These are phyloP conservation scores for Aspergillus spinulosporus DNA, from an alignment of 2,329 filamentous ascomycete genomes.

Conservation along the genomic window DNA sequence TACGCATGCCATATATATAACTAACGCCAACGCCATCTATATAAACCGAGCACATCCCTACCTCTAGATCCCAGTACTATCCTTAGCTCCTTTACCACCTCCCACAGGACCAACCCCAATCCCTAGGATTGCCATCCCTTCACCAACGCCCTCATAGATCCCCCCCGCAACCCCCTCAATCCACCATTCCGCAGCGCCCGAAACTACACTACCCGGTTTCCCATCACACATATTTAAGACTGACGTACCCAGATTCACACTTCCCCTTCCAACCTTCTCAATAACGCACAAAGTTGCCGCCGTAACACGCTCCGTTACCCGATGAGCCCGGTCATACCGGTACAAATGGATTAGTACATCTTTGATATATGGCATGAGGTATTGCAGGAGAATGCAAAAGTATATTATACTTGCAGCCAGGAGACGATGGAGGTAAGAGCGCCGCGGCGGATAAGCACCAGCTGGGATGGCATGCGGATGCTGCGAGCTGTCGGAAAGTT, in stretches of 20 bases:
- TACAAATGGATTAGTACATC: constrained; percentile 56
- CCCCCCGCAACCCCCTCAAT: constrained; percentile 65
- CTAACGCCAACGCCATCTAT: neutral
- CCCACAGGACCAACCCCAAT: constrained; percentile 14
- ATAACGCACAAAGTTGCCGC: constrained; percentile 54
- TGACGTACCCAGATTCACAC: constrained; percentile 54
- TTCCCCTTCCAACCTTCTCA: constrained; percentile 54
- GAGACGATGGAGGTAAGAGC: constrained; percentile 59
- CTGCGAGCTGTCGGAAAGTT: neutral
- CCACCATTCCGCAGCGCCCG: constrained; percentile 60
- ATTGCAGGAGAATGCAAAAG: constrained; percentile 60
- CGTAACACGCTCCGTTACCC: constrained; percentile 61
- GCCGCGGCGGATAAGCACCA: neutral
- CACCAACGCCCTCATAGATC: constrained; percentile 62
- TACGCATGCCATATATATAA: too few species aligned
- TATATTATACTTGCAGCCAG: constrained; percentile 60
- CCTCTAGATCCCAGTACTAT: neutral
- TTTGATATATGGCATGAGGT: constrained; percentile 63
- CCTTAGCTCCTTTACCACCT: neutral
- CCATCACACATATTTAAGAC: constrained; percentile 65
- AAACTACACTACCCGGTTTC: constrained; percentile 60
- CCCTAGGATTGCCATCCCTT: constrained; percentile 54
- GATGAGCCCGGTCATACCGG: constrained; percentile 65
- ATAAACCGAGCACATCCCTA: neutral
- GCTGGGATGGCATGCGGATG: neutral